Conservation (phyloP, 2,329 filamentous ascomycete species). For the Colletotrichum abscissum region DNA sequence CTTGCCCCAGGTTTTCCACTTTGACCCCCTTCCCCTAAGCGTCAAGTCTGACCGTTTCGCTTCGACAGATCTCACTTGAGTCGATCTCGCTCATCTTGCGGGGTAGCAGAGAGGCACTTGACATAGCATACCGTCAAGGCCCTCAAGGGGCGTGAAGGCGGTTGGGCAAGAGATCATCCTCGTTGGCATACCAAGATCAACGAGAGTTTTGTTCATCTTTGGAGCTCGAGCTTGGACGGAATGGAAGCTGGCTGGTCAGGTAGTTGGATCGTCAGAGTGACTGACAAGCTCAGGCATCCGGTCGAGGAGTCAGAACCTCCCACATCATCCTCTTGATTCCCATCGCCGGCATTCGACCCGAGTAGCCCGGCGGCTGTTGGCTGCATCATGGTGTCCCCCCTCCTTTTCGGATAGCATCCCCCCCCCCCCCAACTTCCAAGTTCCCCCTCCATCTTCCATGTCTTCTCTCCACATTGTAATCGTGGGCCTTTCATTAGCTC, state of each 20-base stretch:
- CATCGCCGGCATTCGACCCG: constrained; percentile 22
- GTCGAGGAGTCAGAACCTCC: background rate
- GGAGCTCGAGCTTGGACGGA: background rate
- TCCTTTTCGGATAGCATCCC: background rate
- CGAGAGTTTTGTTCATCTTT: background rate
- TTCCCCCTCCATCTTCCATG: background rate
- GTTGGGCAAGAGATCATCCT: background rate
- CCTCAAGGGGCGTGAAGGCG: background rate
- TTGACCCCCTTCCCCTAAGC: constrained; percentile 12
- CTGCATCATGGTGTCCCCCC: background rate
- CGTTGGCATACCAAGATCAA: background rate
- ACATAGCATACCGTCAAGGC: background rate
- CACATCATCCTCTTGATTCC: background rate
- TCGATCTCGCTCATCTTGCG: constrained; percentile 29
- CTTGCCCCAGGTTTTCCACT: constrained; percentile 18
- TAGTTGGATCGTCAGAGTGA: constrained; percentile 1
- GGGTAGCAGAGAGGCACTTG: constrained; percentile 2
- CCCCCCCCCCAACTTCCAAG: background rate
- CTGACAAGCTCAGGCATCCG: background rate
- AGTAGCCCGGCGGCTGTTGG: constrained; percentile 18
- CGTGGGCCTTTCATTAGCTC: constrained; percentile 32
- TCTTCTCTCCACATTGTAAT: constrained; percentile 29
- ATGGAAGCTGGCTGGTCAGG: background rate
- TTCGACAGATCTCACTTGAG: constrained; percentile 18
- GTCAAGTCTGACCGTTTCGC: constrained; percentile 27